Evolutionary conservation across 768 basidiomycete genomes (phyloP).

Genomic region (Hydnum rufescens): DNA sequence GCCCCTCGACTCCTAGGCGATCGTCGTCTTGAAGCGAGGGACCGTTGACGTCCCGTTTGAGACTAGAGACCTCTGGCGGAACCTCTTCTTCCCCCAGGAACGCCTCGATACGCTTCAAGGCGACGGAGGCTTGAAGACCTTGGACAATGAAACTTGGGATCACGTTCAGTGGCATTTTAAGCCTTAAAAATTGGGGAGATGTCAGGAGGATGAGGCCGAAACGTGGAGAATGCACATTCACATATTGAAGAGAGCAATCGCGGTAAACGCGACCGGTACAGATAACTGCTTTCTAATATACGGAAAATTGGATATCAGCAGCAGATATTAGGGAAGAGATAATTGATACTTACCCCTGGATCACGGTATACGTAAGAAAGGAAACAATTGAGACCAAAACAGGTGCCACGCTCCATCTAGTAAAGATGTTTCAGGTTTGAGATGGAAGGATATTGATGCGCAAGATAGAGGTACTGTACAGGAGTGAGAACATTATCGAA

Average conservation of each 20-base stretch:
- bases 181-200: too few relatives aligned
- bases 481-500: conserved; percentile 41
- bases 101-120: conserved; percentile 43
- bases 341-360: too few relatives aligned
- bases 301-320: too few relatives aligned
- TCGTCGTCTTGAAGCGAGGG: conserved; percentile 19
- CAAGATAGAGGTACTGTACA: conserved; percentile 14
- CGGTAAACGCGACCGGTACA: conserved; percentile 67
- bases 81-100: conserved; percentile 59
- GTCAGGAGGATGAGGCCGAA: too few relatives aligned
- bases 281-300: conserved; percentile 34
- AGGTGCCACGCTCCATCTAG: conserved; percentile 56
- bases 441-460: background rate
- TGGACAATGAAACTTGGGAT: conserved; percentile 68
- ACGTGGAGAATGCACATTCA: too few relatives aligned
- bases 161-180: conserved; percentile 40
- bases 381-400: conserved; percentile 63
- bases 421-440: background rate
- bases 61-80: conserved; percentile 39
- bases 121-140: conserved; percentile 45
- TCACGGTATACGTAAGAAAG: conserved; percentile 53
- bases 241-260: conserved; percentile 75
- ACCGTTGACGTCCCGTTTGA: conserved; percentile 24
- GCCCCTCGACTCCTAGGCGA: conserved; percentile 30
- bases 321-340: too few relatives aligned